Conservation (phyloP, 176 grass and related monocot species). For the Poa pratensis region DNA sequence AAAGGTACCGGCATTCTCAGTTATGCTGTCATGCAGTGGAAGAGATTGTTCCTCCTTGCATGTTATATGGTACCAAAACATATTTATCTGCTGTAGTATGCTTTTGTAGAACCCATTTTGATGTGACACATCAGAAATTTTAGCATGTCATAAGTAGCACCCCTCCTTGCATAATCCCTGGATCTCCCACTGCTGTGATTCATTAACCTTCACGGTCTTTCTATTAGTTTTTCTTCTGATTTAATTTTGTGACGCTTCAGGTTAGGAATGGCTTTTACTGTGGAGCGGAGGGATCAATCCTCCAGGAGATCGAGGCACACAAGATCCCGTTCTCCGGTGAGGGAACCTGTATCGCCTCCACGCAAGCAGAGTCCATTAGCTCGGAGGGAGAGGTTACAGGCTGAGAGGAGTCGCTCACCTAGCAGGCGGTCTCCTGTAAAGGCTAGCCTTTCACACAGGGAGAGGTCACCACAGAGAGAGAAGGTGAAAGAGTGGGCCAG, state of each 20-base stretch:
- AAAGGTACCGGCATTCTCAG: not conserved
- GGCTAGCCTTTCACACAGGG: constrained; percentile 33
- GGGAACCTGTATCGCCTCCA: constrained; percentile 50
- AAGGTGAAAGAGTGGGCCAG: constrained; percentile 46
- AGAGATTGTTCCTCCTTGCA: too few relatives aligned
- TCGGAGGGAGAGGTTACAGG: constrained; percentile 66
- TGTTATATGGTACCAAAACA: not conserved
- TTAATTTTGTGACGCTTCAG: constrained; percentile 34
- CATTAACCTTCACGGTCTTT: not conserved
- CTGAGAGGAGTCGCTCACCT: constrained; percentile 39
- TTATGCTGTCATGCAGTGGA: too few relatives aligned
- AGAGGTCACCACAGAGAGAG: constrained; percentile 51
- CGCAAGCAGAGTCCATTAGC: constrained; percentile 41
- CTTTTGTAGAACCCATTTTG: not conserved
- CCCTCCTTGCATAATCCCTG: not conserved
- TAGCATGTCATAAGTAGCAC: not conserved
- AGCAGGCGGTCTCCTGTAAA: constrained; percentile 42
- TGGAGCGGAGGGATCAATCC: constrained; percentile 63
- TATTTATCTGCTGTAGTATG: not conserved
- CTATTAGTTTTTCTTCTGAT: not conserved
- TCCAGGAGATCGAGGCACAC: constrained; percentile 36
- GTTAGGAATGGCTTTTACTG: constrained; percentile 66
- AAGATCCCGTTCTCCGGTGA: constrained; percentile 60
- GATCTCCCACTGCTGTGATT: not conserved
- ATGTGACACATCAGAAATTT: not conserved